These are phyloP conservation scores for Wickerhamomyces sp. DNA, from an alignment of 1,139 yeast species.

Conservation along the genomic window DNA sequence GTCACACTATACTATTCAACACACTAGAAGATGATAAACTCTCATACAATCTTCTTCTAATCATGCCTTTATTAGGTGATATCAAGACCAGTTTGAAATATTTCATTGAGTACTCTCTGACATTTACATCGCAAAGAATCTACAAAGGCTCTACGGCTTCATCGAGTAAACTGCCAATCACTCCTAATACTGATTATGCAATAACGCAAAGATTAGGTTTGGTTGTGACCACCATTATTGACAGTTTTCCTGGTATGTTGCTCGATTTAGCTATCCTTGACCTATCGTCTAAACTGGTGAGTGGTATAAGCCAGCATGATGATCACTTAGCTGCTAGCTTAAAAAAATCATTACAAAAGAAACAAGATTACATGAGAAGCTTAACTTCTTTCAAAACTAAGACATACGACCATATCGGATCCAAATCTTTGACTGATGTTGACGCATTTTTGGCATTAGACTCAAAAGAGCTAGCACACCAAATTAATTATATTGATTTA, in stretches of 20 bases:
- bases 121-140: constrained; percentile 28
- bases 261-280: constrained; percentile 45
- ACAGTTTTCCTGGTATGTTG: constrained; percentile 50
- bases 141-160: constrained; percentile 2
- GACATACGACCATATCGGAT: constrained; percentile 19
- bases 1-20: constrained; percentile 67
- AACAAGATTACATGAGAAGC: constrained; percentile 38
- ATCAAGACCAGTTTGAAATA: constrained; percentile 48
- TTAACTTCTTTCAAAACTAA: constrained; percentile 25
- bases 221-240: constrained; percentile 42
- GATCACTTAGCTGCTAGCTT: constrained; percentile 41
- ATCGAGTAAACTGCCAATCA: constrained; percentile 18
- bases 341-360: constrained; percentile 36
- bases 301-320: constrained; percentile 41
- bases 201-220: constrained; percentile 42
- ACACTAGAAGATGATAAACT: constrained; percentile 33
- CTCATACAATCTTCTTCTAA: constrained; percentile 44
- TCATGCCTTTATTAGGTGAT: constrained; percentile 65
- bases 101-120: constrained; percentile 39
- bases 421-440: constrained; percentile 25
- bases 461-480: constrained; percentile 46
- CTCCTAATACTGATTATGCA: constrained; percentile 29
- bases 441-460: constrained; percentile 42
- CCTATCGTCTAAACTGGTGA: constrained; percentile 38
- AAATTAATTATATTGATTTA: constrained; percentile 53